These are phyloP conservation scores for Phytopythium aichiense DNA, from an alignment of 352 stramenopile species.

Conservation along the genomic window DNA sequence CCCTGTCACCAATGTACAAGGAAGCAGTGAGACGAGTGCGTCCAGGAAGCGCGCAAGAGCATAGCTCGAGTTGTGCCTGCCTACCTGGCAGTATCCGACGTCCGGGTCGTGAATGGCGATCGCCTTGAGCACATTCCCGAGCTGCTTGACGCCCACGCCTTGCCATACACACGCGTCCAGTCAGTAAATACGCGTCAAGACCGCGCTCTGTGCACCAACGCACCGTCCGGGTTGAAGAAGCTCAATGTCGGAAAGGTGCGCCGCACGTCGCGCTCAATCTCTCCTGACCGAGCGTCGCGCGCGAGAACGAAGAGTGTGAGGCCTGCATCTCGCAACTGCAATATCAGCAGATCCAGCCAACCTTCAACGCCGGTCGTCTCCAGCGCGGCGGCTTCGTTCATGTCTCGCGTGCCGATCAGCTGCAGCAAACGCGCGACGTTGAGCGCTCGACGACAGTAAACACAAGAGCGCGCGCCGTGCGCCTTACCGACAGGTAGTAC, in stretches of 20 bases:
- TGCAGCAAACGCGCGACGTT: constrained; percentile 13
- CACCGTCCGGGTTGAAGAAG: constrained; percentile 45
- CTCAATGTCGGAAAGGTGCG: constrained; percentile 59
- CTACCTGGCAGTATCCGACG: constrained; percentile 79
- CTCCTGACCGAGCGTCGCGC: constrained; percentile 21
- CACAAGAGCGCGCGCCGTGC: neutral
- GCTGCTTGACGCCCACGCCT: constrained; percentile 50
- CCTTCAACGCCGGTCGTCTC: constrained; percentile 60
- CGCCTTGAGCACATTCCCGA: constrained; percentile 76
- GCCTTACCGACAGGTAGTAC: constrained; percentile 3
- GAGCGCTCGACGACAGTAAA: neutral
- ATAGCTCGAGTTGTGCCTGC: neutral
- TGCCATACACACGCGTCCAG: neutral
- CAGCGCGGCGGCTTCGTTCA: constrained; percentile 31
- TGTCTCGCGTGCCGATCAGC: constrained; percentile 33
- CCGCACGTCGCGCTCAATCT: constrained; percentile 69
- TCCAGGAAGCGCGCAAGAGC: neutral
- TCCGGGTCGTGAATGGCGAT: constrained; percentile 42
- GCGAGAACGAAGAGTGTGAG: neutral
- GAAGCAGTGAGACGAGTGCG: neutral
- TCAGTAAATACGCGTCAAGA: neutral
- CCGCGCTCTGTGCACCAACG: neutral
- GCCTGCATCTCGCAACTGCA: neutral
- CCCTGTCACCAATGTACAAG: constrained; percentile 31
- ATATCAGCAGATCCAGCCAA: constrained; percentile 1